These are phyloP conservation scores for Schizophyllum amplum DNA, from an alignment of 1,284 basidiomycete genomes.

Conservation along the genomic window DNA sequence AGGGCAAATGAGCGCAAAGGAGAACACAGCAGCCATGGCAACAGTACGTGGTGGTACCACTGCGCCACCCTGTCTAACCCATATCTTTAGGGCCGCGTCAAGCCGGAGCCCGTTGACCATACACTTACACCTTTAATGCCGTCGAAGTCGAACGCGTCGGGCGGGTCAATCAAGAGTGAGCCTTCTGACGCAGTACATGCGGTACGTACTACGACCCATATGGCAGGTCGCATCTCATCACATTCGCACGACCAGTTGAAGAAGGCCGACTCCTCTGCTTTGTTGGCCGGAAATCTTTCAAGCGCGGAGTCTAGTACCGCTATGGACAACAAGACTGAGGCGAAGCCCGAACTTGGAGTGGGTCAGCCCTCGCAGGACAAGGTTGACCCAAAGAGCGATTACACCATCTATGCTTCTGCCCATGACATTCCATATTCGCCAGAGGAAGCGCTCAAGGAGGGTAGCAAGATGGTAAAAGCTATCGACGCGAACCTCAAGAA, in stretches of 20 bases:
- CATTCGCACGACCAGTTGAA: not conserved
- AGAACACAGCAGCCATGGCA: conserved; percentile 15
- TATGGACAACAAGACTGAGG: not conserved
- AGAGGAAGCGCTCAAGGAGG: conserved; percentile 42
- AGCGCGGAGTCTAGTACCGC: not conserved
- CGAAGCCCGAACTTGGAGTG: not conserved
- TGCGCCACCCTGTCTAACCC: conserved; percentile 1
- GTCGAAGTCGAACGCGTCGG: conserved; percentile 15
- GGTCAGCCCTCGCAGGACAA: not conserved
- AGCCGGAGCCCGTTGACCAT: conserved; percentile 33
- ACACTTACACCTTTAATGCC: conserved; percentile 19
- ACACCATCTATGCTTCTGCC: conserved; percentile 22
- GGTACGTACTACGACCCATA: conserved; percentile 23
- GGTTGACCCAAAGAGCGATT: conserved; percentile 10
- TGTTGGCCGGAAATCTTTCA: not conserved
- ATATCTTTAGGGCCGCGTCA: conserved; percentile 20
- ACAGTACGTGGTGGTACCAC: conserved; percentile 2
- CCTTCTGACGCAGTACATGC: conserved; percentile 20
- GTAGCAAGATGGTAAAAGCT: conserved; percentile 40
- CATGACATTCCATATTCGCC: conserved; percentile 41
- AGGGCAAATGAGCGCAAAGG: conserved; percentile 21
- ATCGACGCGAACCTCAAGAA: conserved; percentile 35
- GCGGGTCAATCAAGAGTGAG: conserved; percentile 25
- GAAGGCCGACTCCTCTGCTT: not conserved
- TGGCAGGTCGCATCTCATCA: conserved; percentile 32